These are phyloP conservation scores for Microdochium paspali DNA, from an alignment of 2,329 filamentous ascomycete species.

Conservation along the genomic window DNA sequence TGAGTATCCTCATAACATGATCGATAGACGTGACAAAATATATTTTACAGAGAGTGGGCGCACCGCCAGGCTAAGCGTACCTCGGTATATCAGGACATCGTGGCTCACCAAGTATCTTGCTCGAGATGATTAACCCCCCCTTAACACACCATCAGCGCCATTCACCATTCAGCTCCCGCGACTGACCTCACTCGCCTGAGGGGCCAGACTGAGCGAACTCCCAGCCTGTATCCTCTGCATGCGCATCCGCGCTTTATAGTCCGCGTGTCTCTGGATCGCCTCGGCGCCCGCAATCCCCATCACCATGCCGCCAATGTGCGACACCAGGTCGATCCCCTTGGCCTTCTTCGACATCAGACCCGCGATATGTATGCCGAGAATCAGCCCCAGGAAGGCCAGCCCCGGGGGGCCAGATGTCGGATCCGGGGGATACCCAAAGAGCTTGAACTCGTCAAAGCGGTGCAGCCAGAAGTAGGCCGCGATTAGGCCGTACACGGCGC, in stretches of 20 bases:
- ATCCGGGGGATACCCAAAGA: constrained; percentile 48
- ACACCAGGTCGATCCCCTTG: constrained; percentile 37
- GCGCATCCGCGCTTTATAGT: constrained; percentile 11
- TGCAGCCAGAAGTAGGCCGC: constrained; percentile 54
- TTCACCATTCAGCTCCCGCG: too few relatives aligned
- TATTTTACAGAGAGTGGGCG: too few relatives aligned
- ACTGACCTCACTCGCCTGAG: neutral
- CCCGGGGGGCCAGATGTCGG: constrained; percentile 42
- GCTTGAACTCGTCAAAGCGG: constrained; percentile 43
- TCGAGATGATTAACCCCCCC: too few relatives aligned
- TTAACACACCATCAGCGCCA: too few relatives aligned
- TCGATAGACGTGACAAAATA: too few relatives aligned
- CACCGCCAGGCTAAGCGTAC: too few relatives aligned
- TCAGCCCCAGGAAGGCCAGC: constrained; percentile 40
- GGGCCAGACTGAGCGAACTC: neutral
- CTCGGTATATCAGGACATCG: too few relatives aligned
- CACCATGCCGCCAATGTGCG: constrained; percentile 42
- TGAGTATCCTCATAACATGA: too few relatives aligned
- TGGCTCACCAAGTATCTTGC: too few relatives aligned
- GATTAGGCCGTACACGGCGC: constrained; percentile 50
- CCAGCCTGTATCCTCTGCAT: constrained; percentile 9
- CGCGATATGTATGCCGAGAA: constrained; percentile 40
- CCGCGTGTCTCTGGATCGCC: constrained; percentile 20
- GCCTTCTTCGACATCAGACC: constrained; percentile 31
- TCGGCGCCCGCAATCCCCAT: constrained; percentile 33